Evolutionary conservation across 768 basidiomycete genomes (phyloP).

Genomic region (Mycena metata): DNA sequence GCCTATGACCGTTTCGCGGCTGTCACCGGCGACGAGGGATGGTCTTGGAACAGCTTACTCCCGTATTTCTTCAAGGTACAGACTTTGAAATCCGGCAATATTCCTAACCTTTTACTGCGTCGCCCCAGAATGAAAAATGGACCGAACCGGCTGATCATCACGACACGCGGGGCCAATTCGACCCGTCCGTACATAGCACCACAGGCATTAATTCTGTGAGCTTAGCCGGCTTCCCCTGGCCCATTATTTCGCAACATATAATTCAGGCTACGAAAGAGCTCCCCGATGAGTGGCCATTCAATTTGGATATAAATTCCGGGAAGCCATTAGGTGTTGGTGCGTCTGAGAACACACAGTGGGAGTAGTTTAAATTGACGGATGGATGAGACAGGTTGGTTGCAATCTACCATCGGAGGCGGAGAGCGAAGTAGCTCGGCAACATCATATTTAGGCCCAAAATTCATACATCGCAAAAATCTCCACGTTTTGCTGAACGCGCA

Average conservation of each 20-base stretch:
- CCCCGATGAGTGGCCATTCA: conserved; percentile 47
- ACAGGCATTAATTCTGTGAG: conserved; percentile 45
- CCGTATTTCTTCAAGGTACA: conserved; percentile 38
- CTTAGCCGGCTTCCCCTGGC: conserved; percentile 39
- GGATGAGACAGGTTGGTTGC: conserved; percentile 45
- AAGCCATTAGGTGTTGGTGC: conserved; percentile 46
- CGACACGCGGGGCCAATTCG: conserved; percentile 45
- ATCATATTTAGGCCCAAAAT: conserved; percentile 42
- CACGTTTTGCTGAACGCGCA: conserved; percentile 40
- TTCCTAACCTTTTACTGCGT: too few relatives aligned
- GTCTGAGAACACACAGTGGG: conserved; percentile 36
- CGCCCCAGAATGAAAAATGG: conserved; percentile 45
- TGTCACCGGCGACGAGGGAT: conserved; percentile 37
- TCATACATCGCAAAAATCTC: conserved; percentile 41
- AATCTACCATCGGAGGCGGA: conserved; percentile 40
- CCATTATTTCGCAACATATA: conserved; percentile 38
- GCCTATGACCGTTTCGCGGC: conserved; percentile 40
- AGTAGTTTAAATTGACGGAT: conserved; percentile 42
- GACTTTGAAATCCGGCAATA: too few relatives aligned
- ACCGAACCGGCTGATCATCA: conserved; percentile 45
- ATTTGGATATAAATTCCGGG: conserved; percentile 46
- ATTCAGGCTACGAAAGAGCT: conserved; percentile 42
- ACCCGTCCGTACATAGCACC: conserved; percentile 46
- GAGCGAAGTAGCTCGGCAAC: conserved; percentile 42
- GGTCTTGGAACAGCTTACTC: conserved; percentile 40